These are phyloP conservation scores for Mycena leptocephala DNA, from an alignment of 768 basidiomycete species.

Conservation along the genomic window DNA sequence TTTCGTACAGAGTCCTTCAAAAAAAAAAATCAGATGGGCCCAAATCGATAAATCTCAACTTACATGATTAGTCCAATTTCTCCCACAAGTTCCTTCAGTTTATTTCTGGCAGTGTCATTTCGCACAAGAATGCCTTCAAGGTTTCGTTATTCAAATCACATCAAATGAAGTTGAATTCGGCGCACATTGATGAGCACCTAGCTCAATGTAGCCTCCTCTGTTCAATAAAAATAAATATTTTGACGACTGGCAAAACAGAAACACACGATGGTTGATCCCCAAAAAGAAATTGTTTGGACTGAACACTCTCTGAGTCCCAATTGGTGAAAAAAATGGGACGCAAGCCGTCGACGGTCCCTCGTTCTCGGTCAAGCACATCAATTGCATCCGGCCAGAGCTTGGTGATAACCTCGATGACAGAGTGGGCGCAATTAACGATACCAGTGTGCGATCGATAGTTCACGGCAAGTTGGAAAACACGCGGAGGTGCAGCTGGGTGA, in stretches of 20 bases:
- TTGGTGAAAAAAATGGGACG: constrained; percentile 74
- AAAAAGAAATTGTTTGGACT: constrained; percentile 74
- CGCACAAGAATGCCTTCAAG: constrained; percentile 79
- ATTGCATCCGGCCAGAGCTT: constrained; percentile 78
- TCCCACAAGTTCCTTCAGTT: constrained; percentile 67
- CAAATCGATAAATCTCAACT: constrained; percentile 49
- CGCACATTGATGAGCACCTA: constrained; percentile 79
- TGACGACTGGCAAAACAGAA: background rate
- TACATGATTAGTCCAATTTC: constrained; percentile 71
- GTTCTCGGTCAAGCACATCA: constrained; percentile 71
- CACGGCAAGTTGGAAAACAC: constrained; percentile 69
- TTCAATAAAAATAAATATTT: background rate
- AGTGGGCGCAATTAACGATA: constrained; percentile 80
- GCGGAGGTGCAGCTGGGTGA: constrained; percentile 42
- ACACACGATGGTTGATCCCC: constrained; percentile 59
- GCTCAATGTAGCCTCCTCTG: constrained; percentile 67
- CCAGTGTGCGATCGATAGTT: constrained; percentile 85
- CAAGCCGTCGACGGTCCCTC: constrained; percentile 67
- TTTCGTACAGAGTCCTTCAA: constrained; percentile 69
- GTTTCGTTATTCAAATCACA: background rate
- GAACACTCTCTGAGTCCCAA: constrained; percentile 59
- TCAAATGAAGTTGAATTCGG: background rate
- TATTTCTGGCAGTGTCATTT: constrained; percentile 65
- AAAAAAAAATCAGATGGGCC: constrained; percentile 46
- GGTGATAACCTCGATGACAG: constrained; percentile 73